Percentiles rank a stretch among this genome's conserved stretches.
Evolutionary conservation across 352 stramenopile genomes (phyloP).

Genomic region (Thraustochytrium sp.): DNA sequence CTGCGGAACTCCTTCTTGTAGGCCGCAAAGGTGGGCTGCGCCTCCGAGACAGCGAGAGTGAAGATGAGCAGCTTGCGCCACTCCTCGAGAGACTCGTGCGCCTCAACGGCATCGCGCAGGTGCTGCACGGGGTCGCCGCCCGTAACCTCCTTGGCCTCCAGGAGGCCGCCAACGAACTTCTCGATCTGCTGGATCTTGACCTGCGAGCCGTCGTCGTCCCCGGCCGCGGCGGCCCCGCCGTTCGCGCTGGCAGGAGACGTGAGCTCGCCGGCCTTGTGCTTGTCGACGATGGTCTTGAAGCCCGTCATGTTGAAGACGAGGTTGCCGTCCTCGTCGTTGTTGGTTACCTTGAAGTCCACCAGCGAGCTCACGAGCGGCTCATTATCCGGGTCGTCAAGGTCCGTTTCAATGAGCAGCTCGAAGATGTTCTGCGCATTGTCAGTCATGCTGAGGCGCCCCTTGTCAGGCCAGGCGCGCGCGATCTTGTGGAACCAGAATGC

Average conservation of each 20-base stretch:
- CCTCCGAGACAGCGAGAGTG: neutral
- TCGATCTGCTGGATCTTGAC: constrained; percentile 3
- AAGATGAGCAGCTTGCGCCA: constrained; percentile 39
- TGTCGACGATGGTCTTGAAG: neutral
- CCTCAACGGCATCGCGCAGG: neutral
- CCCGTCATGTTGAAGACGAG: constrained; percentile 6
- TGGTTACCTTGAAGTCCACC: neutral
- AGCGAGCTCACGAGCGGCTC: neutral
- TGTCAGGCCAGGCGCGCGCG: constrained; percentile 4
- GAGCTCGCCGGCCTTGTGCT: neutral
- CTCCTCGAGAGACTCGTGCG: neutral
- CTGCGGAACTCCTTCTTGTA: neutral
- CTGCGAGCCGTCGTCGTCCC: neutral
- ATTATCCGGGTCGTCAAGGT: neutral
- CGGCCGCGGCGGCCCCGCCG: neutral
- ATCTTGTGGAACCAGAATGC: constrained; percentile 36
- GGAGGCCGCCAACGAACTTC: neutral
- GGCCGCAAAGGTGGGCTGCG: constrained; percentile 2
- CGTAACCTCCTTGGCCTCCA: neutral
- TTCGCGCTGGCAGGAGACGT: neutral
- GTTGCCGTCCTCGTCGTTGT: neutral
- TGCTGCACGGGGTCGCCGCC: neutral
- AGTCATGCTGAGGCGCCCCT: neutral
- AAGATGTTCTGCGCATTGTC: neutral
- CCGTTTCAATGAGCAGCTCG: neutral